Percentiles rank a stretch among this genome's conserved stretches.
Evolutionary conservation across 768 basidiomycete species (phyloP).

Genomic region (Podaxis mareebaensis): DNA sequence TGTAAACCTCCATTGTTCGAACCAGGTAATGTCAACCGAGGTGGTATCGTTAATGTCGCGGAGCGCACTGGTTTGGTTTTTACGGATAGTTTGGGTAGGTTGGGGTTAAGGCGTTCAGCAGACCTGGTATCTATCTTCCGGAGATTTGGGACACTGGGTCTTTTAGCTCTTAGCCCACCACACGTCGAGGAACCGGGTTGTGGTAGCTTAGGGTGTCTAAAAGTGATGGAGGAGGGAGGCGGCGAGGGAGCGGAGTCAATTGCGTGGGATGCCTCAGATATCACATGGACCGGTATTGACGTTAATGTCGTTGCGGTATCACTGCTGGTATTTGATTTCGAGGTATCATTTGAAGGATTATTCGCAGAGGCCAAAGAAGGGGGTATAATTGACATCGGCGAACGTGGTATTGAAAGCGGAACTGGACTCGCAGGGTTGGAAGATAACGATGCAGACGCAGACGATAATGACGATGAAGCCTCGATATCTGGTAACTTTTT

Average conservation of each 20-base stretch:
- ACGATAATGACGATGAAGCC: constrained; percentile 36
- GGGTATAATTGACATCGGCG: constrained; percentile 62
- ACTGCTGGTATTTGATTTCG: constrained; percentile 19
- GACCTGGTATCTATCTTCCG: constrained; percentile 63
- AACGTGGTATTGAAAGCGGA: constrained; percentile 35
- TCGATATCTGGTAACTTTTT: constrained; percentile 63
- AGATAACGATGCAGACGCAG: constrained; percentile 30
- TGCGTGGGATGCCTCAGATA: constrained; percentile 23
- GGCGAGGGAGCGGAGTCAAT: constrained; percentile 59
- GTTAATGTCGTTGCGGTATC: constrained; percentile 10
- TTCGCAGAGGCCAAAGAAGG: constrained; percentile 38
- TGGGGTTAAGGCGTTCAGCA: constrained; percentile 45
- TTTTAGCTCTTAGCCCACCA: constrained; percentile 8
- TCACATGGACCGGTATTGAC: constrained; percentile 15
- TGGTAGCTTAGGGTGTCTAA: constrained; percentile 43
- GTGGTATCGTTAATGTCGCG: constrained; percentile 57
- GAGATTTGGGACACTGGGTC: constrained; percentile 63
- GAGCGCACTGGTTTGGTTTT: constrained; percentile 60
- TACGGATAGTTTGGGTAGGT: constrained; percentile 60
- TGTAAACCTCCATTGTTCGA: constrained; percentile 18
- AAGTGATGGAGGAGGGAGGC: constrained; percentile 62
- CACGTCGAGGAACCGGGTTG: constrained; percentile 44
- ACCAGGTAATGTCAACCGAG: constrained; percentile 36
- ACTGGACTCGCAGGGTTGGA: constrained; percentile 8
- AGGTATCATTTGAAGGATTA: constrained; percentile 16